A percentile compares a stretch with the other conserved stretches of the same genome.
Evolutionary conservation across 2,329 filamentous ascomycete species (phyloP).

Genomic region (Epichloe gansuensis): DNA sequence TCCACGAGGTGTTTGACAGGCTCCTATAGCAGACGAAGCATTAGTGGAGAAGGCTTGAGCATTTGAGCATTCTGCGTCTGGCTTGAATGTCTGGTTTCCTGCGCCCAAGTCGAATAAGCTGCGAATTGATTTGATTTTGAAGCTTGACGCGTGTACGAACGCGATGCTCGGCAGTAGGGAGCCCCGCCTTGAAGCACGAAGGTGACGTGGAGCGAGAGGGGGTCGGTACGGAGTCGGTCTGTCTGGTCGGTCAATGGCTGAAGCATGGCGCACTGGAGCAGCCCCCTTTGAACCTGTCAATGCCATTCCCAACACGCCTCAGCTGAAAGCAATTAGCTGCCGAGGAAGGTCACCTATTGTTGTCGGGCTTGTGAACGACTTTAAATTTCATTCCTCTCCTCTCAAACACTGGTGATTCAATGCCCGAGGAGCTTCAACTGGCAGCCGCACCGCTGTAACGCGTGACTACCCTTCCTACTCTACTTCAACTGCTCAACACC

Average conservation of each 20-base stretch:
- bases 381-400: background rate
- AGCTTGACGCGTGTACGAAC: background rate
- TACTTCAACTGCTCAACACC: background rate
- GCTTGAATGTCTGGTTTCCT: too few species aligned
- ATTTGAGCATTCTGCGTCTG: background rate
- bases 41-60: background rate
- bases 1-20: background rate
- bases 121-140: background rate
- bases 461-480: background rate
- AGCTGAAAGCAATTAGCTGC: background rate
- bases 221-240: too few species aligned
- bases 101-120: too few species aligned
- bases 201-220: too few species aligned
- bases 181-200: background rate
- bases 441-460: background rate
- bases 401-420: background rate
- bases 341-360: background rate
- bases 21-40: background rate
- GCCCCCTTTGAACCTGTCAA: background rate
- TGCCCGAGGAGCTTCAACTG: background rate
- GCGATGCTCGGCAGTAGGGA: background rate
- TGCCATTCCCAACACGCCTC: background rate
- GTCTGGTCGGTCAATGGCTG: background rate
- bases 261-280: background rate
- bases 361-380: background rate